Base-by-base conservation (phyloP, 805 yeast genomes). In the Soucietia sequanensis region DNA sequence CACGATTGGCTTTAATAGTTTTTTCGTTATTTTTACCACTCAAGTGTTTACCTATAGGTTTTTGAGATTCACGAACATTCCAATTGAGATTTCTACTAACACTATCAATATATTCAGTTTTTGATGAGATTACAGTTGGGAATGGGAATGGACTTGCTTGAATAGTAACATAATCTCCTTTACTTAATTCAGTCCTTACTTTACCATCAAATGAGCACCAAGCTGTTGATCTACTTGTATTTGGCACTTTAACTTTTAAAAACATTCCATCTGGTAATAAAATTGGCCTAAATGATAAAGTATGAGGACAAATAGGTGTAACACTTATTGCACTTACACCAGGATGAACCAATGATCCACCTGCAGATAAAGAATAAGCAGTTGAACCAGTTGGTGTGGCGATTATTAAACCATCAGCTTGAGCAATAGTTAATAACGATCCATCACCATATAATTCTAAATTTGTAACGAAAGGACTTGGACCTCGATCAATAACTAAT, bases 181-280 rank as follows among this genome's bases (percentile, higher is more conserved):
- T 79, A 22, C 67, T 60, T 30, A 93, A 62, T 56, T 93, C 96
- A 4, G 88, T 82, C 27, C 98, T 68, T 15, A 81, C 80, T 47
- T 93, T 81, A 9, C 99, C 99, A 60, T 93, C 99, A 56, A 93
- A 93, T 2, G 96, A 82, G 1, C 95, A 95, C 95, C 96, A 93
- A 0, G 98, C 97, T 0, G 96, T 86, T 4, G 93, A 79, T 34
- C 99, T 66, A 27, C 95, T 82, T 35, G 79, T 64, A 2, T 54
- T 35, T 0, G 98, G 96, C 3, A 89, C 95, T 49, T 83, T 84
- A 4, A 91, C 84, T 48, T 78, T 82, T 39, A 91, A 63, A 17
- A 75, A 70, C 90, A 90, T 87, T n/a, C 93, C 84, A 58, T 91
- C 98, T 0, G 98, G 98, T 19, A 91, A 68, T 38, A 91, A 70